Evolutionary conservation across 371 early-diverging fungal genomes (phyloP).

Genomic region (Syncephalis fuscata): DNA sequence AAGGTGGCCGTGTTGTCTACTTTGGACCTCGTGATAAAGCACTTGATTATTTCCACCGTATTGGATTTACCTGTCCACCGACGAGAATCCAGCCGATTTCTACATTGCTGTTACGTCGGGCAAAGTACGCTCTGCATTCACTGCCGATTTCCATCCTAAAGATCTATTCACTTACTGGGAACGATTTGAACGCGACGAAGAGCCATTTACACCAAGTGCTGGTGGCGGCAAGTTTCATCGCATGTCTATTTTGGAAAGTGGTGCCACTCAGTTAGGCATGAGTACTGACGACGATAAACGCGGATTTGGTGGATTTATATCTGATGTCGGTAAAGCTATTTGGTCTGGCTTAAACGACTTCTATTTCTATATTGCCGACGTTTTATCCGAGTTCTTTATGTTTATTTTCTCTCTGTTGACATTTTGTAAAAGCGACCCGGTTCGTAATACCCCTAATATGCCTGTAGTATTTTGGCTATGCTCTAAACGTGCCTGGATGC

Average conservation of each 20-base stretch:
- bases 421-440: constrained; percentile 1
- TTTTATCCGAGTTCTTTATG: background rate
- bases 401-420: background rate
- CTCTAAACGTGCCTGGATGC: constrained; percentile 17
- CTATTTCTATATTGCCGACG: background rate
- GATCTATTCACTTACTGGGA: constrained; percentile 1
- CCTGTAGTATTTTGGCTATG: constrained; percentile 17
- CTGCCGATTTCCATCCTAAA: background rate
- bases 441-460: constrained; percentile 18
- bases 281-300: too few species aligned
- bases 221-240: too few species aligned
- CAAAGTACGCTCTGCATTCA: constrained; percentile 5
- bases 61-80: constrained; percentile 35
- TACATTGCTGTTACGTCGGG: constrained; percentile 26
- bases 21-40: constrained; percentile 29
- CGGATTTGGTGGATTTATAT: too few species aligned
- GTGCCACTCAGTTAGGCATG: too few species aligned
- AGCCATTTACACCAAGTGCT: too few species aligned
- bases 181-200: background rate
- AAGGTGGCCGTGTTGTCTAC: constrained; percentile 44
- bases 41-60: constrained; percentile 22
- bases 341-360: background rate
- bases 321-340: background rate
- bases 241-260: too few species aligned
- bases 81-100: constrained; percentile 39